phyloP scores from a whole-genome alignment of 164 flowering plant species.

The Hamamelis virginiana region DNA sequence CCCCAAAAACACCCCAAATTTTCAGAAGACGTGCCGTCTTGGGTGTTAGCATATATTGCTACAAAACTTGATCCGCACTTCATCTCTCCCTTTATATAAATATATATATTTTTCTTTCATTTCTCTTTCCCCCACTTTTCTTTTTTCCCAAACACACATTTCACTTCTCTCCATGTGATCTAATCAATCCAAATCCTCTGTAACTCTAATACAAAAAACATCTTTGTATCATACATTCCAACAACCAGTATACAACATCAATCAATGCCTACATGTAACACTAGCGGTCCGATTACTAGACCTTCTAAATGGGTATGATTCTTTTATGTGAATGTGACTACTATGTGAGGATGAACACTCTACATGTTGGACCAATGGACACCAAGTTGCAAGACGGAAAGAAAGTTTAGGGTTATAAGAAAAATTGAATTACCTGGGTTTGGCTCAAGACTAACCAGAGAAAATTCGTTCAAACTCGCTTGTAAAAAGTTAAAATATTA shows the following conservation, averaged over 20 bases:
- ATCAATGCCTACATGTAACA: too few relatives aligned
- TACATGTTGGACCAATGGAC: too few relatives aligned
- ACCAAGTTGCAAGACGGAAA: too few relatives aligned
- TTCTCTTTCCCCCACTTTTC: slow-evolving; percentile 1
- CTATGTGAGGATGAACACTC: too few relatives aligned
- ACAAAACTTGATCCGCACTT: slow-evolving; percentile 45
- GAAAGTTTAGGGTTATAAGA: too few relatives aligned
- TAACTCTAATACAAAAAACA: not conserved
- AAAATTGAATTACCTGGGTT: too few relatives aligned
- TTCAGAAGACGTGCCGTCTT: slow-evolving; percentile 82
- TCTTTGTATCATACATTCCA: not conserved
- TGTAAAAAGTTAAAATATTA: too few relatives aligned
- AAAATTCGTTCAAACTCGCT: too few relatives aligned
- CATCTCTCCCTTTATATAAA: slow-evolving; percentile 14
- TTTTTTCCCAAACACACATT: slow-evolving; percentile 14
- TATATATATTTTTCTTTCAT: not conserved
- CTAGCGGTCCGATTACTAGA: not conserved
- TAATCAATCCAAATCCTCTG: not conserved
- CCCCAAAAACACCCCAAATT: slow-evolving; percentile 22
- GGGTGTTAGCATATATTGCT: slow-evolving; percentile 38
- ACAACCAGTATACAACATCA: too few relatives aligned
- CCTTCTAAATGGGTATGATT: not conserved
- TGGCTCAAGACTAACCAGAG: too few relatives aligned
- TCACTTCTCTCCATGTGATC: slow-evolving; percentile 8
- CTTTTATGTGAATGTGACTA: not conserved